These are phyloP conservation scores for Colletotrichum tropicicola DNA, from an alignment of 2,329 filamentous ascomycete genomes.

Conservation along the genomic window DNA sequence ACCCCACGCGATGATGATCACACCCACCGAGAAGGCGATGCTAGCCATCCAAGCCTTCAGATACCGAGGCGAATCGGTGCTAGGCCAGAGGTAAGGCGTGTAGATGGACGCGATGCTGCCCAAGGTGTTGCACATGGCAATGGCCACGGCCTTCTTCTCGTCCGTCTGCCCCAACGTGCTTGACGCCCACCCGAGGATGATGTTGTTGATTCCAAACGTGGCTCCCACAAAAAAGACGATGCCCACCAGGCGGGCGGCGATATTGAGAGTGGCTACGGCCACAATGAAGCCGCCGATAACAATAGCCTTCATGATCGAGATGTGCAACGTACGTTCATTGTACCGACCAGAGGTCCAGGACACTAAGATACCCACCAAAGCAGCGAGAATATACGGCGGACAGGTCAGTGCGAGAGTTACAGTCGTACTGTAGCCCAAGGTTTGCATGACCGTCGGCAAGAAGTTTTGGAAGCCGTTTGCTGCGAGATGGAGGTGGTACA, in stretches of 20 bases:
- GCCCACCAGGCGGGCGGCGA: slow-evolving; percentile 35
- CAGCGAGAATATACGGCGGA: slow-evolving; percentile 50
- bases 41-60: slow-evolving; percentile 25
- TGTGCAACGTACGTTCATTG: slow-evolving; percentile 58
- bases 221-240: slow-evolving; percentile 48
- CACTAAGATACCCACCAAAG: slow-evolving; percentile 45
- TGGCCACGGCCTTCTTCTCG: slow-evolving; percentile 54
- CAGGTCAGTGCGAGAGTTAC: slow-evolving; percentile 57
- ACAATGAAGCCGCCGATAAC: slow-evolving; percentile 49
- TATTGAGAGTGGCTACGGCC: slow-evolving; percentile 33
- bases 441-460: slow-evolving; percentile 78
- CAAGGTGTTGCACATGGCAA: slow-evolving; percentile 50
- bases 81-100: slow-evolving; percentile 51
- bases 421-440: slow-evolving; percentile 50
- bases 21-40: slow-evolving; percentile 39
- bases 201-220: slow-evolving; percentile 50
- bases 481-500: slow-evolving; percentile 41
- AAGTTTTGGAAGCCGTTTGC: slow-evolving; percentile 77
- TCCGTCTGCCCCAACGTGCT: slow-evolving; percentile 51
- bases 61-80: slow-evolving; percentile 34
- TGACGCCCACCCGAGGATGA: slow-evolving; percentile 53
- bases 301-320: slow-evolving; percentile 48
- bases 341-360: slow-evolving; percentile 52
- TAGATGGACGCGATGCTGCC: slow-evolving; percentile 47
- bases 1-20: slow-evolving; percentile 45